phyloP scores from a whole-genome alignment of 257 asterid species.

The Craterostigma plantagineum region DNA sequence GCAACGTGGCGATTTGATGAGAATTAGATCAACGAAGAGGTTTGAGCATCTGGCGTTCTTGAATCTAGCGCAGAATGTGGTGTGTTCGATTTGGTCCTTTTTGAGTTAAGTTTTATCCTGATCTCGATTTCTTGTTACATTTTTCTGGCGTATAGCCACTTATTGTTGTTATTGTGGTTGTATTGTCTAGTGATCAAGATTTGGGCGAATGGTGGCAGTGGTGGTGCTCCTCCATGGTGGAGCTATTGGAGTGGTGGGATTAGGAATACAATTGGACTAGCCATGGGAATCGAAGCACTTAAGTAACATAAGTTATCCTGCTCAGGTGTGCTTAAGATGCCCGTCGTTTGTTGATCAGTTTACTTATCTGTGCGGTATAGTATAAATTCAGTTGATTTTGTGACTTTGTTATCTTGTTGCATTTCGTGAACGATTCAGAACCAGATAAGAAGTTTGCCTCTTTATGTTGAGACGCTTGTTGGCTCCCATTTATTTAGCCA shows the following conservation, averaged over 20 bases:
- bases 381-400: too few species aligned
- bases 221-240: constrained; percentile 98
- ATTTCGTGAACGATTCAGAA: too few species aligned
- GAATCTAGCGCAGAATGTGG: constrained; percentile 87
- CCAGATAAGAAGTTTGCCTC: too few species aligned
- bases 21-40: constrained; percentile 80
- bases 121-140: not conserved
- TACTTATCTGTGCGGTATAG: too few species aligned
- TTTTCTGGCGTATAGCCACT: not conserved
- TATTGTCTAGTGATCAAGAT: constrained; percentile 53
- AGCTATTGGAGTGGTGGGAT: constrained; percentile 99
- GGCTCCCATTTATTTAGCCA: too few species aligned
- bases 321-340: constrained; percentile 34
- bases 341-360: too few species aligned
- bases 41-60: constrained; percentile 93
- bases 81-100: constrained; percentile 83
- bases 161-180: not conserved
- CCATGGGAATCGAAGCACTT: constrained; percentile 95
- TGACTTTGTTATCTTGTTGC: too few species aligned
- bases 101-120: constrained; percentile 43
- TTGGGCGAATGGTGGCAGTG: constrained; percentile 63
- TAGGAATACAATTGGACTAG: constrained; percentile 87
- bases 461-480: too few species aligned
- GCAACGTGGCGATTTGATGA: too few species aligned
- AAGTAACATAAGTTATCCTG: constrained; percentile 95